A percentile compares a stretch with the other conserved stretches of the same genome.
Evolutionary conservation across 768 basidiomycete species (phyloP).

Genomic region (Termitomyces sp.): DNA sequence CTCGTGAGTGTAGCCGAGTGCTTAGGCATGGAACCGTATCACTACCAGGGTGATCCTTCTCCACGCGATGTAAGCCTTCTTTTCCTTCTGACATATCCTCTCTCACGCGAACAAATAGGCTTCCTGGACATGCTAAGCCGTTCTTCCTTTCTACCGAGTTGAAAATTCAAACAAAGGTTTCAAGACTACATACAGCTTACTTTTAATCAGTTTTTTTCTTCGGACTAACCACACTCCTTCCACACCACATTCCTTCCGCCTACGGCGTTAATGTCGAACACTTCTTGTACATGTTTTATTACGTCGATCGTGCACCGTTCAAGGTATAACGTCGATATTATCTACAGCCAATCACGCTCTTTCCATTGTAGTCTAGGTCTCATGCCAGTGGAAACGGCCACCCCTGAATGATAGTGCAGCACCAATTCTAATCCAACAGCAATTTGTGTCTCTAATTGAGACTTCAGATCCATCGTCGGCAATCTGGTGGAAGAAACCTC

Average conservation of each 20-base stretch:
- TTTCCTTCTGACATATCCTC: not conserved
- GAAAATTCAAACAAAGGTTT: not conserved
- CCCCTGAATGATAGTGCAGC: too few relatives aligned
- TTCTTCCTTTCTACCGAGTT: too few relatives aligned
- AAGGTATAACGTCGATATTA: not conserved
- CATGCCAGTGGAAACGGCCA: too few relatives aligned
- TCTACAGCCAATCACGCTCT: not conserved
- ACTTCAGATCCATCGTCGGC: not conserved
- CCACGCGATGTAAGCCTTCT: conserved; percentile 27
- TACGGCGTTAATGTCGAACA: not conserved
- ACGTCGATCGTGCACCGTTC: not conserved
- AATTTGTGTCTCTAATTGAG: not conserved
- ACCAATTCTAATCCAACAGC: not conserved
- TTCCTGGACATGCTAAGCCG: conserved; percentile 1
- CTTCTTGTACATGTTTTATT: not conserved
- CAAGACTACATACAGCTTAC: not conserved
- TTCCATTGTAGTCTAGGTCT: too few relatives aligned
- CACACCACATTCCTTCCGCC: not conserved
- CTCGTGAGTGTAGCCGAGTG: conserved; percentile 41
- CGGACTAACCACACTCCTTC: not conserved
- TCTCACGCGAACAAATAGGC: not conserved
- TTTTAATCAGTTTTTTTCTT: not conserved
- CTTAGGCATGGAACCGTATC: conserved; percentile 32
- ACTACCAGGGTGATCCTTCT: conserved; percentile 26
- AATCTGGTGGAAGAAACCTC: not conserved